These are phyloP conservation scores for Jacaranda mimosifolia DNA, from an alignment of 257 asterid species.

Conservation along the genomic window DNA sequence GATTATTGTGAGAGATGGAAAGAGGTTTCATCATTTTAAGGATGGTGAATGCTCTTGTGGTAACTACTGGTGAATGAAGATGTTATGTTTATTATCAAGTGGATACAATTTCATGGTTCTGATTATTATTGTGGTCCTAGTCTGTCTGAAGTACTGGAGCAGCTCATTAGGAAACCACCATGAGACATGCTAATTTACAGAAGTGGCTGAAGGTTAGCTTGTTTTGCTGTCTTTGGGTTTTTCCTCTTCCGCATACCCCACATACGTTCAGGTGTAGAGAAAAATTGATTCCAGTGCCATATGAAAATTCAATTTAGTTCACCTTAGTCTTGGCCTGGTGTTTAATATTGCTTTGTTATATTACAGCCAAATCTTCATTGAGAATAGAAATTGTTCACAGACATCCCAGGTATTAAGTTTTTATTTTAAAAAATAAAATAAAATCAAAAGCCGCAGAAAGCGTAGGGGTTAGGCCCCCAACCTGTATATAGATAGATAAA, in stretches of 20 bases:
- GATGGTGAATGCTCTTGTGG: conserved; percentile 81
- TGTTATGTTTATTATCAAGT: background rate
- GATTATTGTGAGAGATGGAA: conserved; percentile 75
- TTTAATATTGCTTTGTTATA: background rate
- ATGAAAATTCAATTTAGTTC: background rate
- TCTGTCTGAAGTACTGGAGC: background rate
- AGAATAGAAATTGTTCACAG: no score
- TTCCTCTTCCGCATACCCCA: background rate
- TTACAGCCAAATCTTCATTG: no score
- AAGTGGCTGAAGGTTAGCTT: conserved; percentile 1
- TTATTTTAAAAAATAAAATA: no score
- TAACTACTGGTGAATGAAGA: conserved; percentile 65
- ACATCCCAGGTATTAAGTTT: no score
- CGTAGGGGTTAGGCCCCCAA: no score
- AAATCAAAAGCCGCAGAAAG: no score
- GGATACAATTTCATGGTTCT: background rate
- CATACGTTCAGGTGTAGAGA: no score
- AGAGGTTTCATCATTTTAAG: conserved; percentile 79
- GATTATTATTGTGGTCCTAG: conserved; percentile 11
- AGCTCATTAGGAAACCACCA: conserved; percentile 9
- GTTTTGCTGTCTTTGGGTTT: background rate
- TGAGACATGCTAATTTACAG: background rate
- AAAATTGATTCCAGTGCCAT: no score
- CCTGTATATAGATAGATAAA: no score
- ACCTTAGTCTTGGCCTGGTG: background rate